phyloP scores from a whole-genome alignment of 208 protist genomes.

The Trypanosoma congolense region DNA sequence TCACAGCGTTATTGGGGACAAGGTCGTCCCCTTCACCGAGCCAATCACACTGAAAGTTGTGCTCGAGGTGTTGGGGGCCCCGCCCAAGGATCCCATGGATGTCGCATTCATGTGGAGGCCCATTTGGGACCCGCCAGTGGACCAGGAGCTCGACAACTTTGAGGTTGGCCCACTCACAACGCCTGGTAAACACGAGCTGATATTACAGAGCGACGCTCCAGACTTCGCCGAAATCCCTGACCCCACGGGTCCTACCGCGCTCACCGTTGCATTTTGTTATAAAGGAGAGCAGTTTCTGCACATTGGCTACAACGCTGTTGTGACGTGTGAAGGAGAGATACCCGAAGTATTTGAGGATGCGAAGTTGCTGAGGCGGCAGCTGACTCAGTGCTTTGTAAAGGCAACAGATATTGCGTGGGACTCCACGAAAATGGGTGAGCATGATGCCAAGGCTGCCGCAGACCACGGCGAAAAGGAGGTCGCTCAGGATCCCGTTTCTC shows the following conservation, averaged over 20 bases:
- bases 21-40: conserved; percentile 41
- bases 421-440: not conserved
- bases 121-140: conserved; percentile 79
- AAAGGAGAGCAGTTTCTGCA: conserved; percentile 66
- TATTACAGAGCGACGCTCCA: conserved; percentile 60
- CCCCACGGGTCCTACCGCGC: conserved; percentile 72
- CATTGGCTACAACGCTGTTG: conserved; percentile 64
- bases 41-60: conserved; percentile 50
- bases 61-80: conserved; percentile 63
- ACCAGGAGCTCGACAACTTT: conserved; percentile 76
- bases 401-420: conserved; percentile 20
- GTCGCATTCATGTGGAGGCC: conserved; percentile 75
- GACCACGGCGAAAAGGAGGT: too few relatives aligned
- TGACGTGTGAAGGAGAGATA: conserved; percentile 58
- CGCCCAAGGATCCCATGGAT: conserved; percentile 42
- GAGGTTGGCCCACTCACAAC: conserved; percentile 66
- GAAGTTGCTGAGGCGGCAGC: conserved; percentile 33
- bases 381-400: conserved; percentile 55
- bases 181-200: conserved; percentile 63
- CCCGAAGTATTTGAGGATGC: conserved; percentile 70
- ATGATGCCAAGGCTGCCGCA: too few relatives aligned
- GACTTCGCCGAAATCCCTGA: conserved; percentile 65
- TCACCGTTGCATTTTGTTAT: conserved; percentile 68
- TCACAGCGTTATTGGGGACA: conserved; percentile 35
- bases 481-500: not conserved